Evolutionary conservation across 2,329 filamentous ascomycete species (phyloP).

Genomic region (Scedosporium aurantiacum): DNA sequence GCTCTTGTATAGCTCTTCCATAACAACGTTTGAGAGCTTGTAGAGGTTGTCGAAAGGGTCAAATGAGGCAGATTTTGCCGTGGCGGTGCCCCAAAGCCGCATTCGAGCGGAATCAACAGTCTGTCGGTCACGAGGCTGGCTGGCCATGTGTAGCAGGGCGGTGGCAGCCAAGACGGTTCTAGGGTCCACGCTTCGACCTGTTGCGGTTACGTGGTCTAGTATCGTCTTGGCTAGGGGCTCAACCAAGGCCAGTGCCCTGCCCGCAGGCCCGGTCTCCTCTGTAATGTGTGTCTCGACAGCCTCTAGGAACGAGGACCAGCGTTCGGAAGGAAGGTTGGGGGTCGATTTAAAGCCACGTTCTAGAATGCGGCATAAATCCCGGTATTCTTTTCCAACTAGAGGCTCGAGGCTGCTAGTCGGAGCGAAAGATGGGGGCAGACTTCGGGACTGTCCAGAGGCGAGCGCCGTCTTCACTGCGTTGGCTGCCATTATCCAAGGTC

Average conservation of each 20-base stretch:
- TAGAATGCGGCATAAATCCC: slow-evolving; percentile 57
- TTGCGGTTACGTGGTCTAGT: slow-evolving; percentile 9
- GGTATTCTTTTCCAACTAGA: slow-evolving; percentile 53
- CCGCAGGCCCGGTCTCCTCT: slow-evolving; percentile 55
- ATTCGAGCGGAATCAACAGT: slow-evolving; percentile 54
- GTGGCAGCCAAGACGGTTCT: slow-evolving; percentile 24
- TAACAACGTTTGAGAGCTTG: slow-evolving; percentile 39
- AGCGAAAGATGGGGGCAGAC: slow-evolving; percentile 12
- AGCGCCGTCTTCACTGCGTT: slow-evolving; percentile 25
- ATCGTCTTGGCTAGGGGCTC: slow-evolving; percentile 55
- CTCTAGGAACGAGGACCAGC: slow-evolving; percentile 46
- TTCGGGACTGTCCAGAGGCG: slow-evolving; percentile 24
- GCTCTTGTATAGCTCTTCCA: slow-evolving; percentile 43
- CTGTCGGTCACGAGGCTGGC: slow-evolving; percentile 47
- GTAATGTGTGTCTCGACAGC: slow-evolving; percentile 44
- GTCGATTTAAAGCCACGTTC: slow-evolving; percentile 45
- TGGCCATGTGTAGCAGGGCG: slow-evolving; percentile 35
- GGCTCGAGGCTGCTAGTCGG: slow-evolving; percentile 20
- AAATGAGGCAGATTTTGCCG: slow-evolving; percentile 29
- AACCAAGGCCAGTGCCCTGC: slow-evolving; percentile 53
- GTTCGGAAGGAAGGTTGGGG: slow-evolving; percentile 32
- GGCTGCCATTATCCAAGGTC: slow-evolving; percentile 40
- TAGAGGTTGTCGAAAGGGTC: slow-evolving; percentile 61
- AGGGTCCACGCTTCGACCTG: slow-evolving; percentile 6
- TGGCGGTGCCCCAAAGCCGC: slow-evolving; percentile 52